These are phyloP conservation scores for Brassica cretica DNA, from an alignment of 345 rosid species.

Conservation along the genomic window DNA sequence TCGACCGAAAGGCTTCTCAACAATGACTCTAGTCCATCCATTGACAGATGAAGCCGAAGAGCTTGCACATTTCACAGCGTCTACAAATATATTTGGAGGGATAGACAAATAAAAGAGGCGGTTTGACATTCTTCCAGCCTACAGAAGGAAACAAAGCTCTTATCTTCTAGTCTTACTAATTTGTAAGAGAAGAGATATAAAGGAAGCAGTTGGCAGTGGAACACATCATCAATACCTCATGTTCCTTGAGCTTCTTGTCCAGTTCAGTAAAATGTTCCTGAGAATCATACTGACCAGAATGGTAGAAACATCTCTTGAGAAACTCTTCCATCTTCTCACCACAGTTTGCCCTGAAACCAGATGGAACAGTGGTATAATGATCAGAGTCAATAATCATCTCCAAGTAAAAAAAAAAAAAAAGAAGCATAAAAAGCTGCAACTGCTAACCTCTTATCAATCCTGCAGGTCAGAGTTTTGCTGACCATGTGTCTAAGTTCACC, in stretches of 20 bases:
- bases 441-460: conserved; percentile 88
- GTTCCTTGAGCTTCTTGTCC: conserved; percentile 76
- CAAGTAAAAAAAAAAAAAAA: background rate
- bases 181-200: too few relatives aligned
- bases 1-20: conserved; percentile 98
- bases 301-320: conserved; percentile 93
- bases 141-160: conserved; percentile 21
- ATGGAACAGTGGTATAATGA: conserved; percentile 23
- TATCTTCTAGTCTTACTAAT: background rate
- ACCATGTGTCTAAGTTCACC: conserved; percentile 89
- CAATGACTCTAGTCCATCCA: conserved; percentile 99
- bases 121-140: conserved; percentile 81
- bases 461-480: conserved; percentile 94
- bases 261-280: conserved; percentile 68
- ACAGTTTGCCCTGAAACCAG: conserved; percentile 77
- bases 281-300: conserved; percentile 95
- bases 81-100: conserved; percentile 91
- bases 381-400: background rate
- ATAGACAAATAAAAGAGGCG: conserved; percentile 93
- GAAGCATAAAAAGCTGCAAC: background rate
- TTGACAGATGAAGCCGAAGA: conserved; percentile 76
- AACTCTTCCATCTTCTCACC: conserved; percentile 91
- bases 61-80: conserved; percentile 96
- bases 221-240: conserved; percentile 61
- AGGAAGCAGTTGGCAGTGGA: background rate